Percentiles rank a stretch among this genome's conserved stretches.
Conservation (phyloP, 1,284 basidiomycete species). For the Anthracocystis setariae region DNA sequence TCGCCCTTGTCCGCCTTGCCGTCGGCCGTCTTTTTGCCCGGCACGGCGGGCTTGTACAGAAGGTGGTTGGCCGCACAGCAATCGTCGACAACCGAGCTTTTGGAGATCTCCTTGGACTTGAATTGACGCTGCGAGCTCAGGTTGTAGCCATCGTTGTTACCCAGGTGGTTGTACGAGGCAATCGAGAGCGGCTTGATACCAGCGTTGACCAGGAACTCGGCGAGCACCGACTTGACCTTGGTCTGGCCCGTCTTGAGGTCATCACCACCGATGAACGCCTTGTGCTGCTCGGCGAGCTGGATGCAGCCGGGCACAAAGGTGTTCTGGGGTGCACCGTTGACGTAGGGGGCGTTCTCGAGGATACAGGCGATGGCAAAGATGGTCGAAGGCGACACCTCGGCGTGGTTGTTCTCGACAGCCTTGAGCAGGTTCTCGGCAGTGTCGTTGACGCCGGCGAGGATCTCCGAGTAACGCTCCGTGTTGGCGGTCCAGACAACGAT, state of each 20-base stretch:
- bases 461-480: constrained; percentile 96
- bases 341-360: constrained; percentile 92
- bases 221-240: constrained; percentile 81
- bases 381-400: constrained; percentile 93
- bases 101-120: constrained; percentile 89
- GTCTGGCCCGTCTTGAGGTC: constrained; percentile 82
- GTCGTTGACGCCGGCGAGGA: constrained; percentile 94
- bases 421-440: constrained; percentile 87
- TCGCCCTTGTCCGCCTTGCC: constrained; percentile 79
- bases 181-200: constrained; percentile 98
- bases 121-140: constrained; percentile 90
- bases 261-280: constrained; percentile 95
- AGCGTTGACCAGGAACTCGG: constrained; percentile 98
- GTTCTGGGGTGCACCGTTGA: constrained; percentile 99
- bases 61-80: constrained; percentile 78
- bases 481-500: constrained; percentile 98
- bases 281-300: constrained; percentile 86
- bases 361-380: constrained; percentile 95
- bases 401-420: constrained; percentile 84
- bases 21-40: constrained; percentile 57
- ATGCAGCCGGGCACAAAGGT: constrained; percentile 97
- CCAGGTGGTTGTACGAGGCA: constrained; percentile 97
- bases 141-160: constrained; percentile 97
- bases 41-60: constrained; percentile 80
- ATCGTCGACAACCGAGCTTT: constrained; percentile 93